A percentile compares a stretch with the other conserved stretches of the same genome.
phyloP scores from a whole-genome alignment of 805 yeast species.

The Tanozyma kutaoensis region DNA sequence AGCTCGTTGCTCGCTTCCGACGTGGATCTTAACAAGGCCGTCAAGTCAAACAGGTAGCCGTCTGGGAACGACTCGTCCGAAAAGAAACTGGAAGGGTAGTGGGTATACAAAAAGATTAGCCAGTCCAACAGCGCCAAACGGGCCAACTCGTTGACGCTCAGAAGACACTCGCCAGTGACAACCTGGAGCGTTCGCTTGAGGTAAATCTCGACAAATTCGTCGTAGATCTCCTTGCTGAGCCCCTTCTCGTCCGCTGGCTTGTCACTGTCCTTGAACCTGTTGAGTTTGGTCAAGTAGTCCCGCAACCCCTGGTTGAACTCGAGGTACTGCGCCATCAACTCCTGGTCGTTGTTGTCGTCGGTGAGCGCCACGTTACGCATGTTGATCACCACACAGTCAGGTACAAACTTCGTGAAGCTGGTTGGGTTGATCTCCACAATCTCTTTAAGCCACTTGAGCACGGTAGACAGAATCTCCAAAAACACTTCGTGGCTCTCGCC shows the following conservation, averaged over 20 bases:
- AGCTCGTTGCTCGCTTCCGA: slow-evolving; percentile 65
- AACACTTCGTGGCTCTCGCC: slow-evolving; percentile 24
- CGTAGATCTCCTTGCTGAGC: slow-evolving; percentile 23
- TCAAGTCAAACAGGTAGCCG: slow-evolving; percentile 34
- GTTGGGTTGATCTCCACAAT: slow-evolving; percentile 62
- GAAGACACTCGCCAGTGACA: slow-evolving; percentile 46
- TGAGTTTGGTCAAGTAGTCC: slow-evolving; percentile 16
- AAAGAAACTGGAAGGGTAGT: slow-evolving; percentile 29
- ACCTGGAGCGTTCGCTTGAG: slow-evolving; percentile 48
- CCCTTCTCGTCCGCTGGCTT: slow-evolving; percentile 10
- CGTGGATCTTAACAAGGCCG: slow-evolving; percentile 62
- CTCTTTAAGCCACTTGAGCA: slow-evolving; percentile 70
- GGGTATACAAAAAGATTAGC: slow-evolving; percentile 70
- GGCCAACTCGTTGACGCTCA: slow-evolving; percentile 51
- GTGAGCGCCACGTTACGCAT: slow-evolving; percentile 28
- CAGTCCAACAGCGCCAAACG: slow-evolving; percentile 80
- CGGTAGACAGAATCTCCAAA: slow-evolving; percentile 61
- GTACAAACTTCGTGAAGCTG: slow-evolving; percentile 60
- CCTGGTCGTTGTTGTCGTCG: slow-evolving; percentile 22
- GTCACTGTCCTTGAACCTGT: slow-evolving; percentile 4
- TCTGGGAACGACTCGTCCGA: slow-evolving; percentile 7
- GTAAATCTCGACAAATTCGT: slow-evolving; percentile 26
- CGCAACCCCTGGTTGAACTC: slow-evolving; percentile 21
- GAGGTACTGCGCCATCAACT: slow-evolving; percentile 21
- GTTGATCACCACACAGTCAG: slow-evolving; percentile 60